A percentile compares a stretch with the other conserved stretches of the same genome.
Evolutionary conservation across 139 green algal species (phyloP).

Genomic region (Tetraselmis striata): DNA sequence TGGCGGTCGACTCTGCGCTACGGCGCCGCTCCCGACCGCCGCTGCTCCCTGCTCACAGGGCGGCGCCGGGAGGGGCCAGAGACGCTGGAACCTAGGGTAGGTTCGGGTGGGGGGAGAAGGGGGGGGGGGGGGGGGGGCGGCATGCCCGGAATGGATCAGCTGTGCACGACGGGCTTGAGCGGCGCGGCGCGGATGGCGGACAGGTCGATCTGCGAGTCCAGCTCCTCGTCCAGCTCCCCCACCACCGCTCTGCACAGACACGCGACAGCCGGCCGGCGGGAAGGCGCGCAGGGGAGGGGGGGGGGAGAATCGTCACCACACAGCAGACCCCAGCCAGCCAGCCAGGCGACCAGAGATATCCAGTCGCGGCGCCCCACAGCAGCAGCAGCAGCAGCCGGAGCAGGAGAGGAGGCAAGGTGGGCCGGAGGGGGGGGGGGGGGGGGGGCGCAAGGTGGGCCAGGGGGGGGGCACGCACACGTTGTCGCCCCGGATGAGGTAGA

Average conservation of each 20-base stretch:
- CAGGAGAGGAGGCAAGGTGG: not conserved
- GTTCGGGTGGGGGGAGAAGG: no score
- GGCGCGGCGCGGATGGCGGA: constrained; percentile 59
- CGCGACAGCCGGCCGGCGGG: not conserved
- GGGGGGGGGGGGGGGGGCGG: no score
- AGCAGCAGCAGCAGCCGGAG: not conserved
- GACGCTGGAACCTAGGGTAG: no score
- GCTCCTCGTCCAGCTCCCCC: constrained; percentile 88
- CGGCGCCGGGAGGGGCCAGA: no score
- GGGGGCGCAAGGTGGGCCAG: not conserved
- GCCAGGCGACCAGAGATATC: no score
- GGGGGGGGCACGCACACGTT: constrained; percentile 84
- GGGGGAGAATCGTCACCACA: not conserved
- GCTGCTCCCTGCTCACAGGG: no score
- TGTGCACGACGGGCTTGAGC: constrained; percentile 68
- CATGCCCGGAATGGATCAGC: no score
- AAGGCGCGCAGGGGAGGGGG: no score
- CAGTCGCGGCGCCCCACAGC: not conserved
- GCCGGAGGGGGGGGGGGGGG: not conserved
- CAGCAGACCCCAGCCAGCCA: no score
- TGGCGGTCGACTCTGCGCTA: no score
- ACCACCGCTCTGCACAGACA: constrained; percentile 74
- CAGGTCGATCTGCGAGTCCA: constrained; percentile 66
- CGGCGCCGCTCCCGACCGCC: no score
- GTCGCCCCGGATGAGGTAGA: constrained; percentile 92